These are phyloP conservation scores for Citrus reticulata DNA, from an alignment of 345 rosid species.

Conservation along the genomic window DNA sequence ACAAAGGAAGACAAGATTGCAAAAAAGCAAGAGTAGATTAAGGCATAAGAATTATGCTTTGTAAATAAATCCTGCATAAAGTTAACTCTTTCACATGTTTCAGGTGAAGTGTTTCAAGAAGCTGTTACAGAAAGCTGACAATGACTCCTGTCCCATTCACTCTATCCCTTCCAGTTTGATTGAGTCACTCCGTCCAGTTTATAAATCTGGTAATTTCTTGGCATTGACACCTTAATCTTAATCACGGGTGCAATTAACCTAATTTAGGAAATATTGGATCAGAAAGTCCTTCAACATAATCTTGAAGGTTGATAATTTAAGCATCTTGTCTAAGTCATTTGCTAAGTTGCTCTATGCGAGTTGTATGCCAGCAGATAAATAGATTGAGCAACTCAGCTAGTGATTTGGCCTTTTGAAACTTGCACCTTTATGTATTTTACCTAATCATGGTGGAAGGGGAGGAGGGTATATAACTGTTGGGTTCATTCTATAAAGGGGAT, in stretches of 20 bases:
- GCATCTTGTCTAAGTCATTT: not conserved
- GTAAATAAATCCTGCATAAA: not conserved
- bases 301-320: not conserved
- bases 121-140: conserved; percentile 68
- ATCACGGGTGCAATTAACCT: not conserved
- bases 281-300: not conserved
- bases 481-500: not conserved
- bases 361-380: not conserved
- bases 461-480: not conserved
- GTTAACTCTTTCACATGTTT: conserved; percentile 22
- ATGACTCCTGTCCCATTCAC: conserved; percentile 51
- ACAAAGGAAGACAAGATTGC: not conserved
- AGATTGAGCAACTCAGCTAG: not conserved
- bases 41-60: not conserved
- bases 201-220: conserved; percentile 57
- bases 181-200: conserved; percentile 44
- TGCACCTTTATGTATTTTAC: not conserved
- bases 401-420: not conserved
- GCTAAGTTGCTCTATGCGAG: not conserved
- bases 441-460: not conserved
- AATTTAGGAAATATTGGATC: not conserved
- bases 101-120: conserved; percentile 79
- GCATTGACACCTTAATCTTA: not conserved
- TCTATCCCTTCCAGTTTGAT: conserved; percentile 45
- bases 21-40: not conserved